A percentile compares a stretch with the other conserved stretches of the same genome.
phyloP scores from a whole-genome alignment of 768 basidiomycete species.

The Coprinopsis marcescibilis region DNA sequence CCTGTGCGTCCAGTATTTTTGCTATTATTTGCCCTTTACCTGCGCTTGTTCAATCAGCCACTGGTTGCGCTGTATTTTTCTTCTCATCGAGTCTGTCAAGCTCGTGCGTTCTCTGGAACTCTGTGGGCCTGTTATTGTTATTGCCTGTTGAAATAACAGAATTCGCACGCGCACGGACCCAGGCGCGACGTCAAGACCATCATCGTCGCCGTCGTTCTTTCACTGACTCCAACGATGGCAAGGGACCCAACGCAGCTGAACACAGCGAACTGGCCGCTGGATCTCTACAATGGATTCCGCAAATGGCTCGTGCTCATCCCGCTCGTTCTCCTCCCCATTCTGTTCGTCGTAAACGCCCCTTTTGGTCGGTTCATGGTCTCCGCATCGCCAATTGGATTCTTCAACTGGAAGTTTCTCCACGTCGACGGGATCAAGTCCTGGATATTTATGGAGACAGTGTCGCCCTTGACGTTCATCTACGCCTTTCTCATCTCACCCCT shows the following conservation, averaged over 20 bases:
- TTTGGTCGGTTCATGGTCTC: constrained; percentile 72
- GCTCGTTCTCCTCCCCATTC: constrained; percentile 27
- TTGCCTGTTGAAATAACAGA: too few relatives aligned
- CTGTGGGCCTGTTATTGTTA: too few relatives aligned
- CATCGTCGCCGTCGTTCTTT: background rate
- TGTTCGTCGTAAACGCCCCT: constrained; percentile 62
- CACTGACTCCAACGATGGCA: background rate
- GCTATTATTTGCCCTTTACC: too few relatives aligned
- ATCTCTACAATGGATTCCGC: constrained; percentile 15
- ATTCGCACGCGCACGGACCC: too few relatives aligned
- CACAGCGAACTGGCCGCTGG: background rate
- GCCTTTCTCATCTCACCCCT: constrained; percentile 46
- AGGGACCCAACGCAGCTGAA: constrained; percentile 14
- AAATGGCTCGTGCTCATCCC: constrained; percentile 44
- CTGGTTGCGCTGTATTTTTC: too few relatives aligned
- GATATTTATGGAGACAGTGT: constrained; percentile 73
- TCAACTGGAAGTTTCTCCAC: constrained; percentile 5
- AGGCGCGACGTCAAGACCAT: background rate
- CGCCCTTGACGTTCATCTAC: constrained; percentile 51
- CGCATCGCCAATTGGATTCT: background rate
- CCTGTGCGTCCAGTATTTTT: too few relatives aligned
- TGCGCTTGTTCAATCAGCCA: too few relatives aligned
- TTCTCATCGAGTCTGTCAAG: too few relatives aligned
- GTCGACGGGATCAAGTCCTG: constrained; percentile 61
- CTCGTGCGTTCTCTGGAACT: too few relatives aligned